These are phyloP conservation scores for Geosmithia putterillii DNA, from an alignment of 2,329 filamentous ascomycete genomes.

Conservation along the genomic window DNA sequence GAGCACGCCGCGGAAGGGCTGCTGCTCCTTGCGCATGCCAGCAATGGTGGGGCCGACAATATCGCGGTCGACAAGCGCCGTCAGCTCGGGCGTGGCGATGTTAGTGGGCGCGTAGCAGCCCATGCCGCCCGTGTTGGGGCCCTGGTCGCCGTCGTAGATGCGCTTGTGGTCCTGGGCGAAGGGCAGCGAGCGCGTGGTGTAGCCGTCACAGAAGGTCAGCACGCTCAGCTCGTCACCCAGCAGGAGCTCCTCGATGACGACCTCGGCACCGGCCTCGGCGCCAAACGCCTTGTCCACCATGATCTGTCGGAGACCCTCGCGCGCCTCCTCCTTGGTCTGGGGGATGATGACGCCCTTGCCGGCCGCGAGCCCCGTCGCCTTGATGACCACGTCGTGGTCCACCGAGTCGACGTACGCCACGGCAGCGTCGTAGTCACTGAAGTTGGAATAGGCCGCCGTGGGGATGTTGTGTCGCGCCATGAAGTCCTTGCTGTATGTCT, in stretches of 20 bases:
- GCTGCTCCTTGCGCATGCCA: constrained; percentile 51
- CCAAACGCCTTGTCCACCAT: constrained; percentile 58
- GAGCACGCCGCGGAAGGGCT: constrained; percentile 52
- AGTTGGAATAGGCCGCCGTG: constrained; percentile 61
- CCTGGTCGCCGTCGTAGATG: constrained; percentile 54
- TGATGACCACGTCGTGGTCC: constrained; percentile 54
- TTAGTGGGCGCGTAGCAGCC: constrained; percentile 61
- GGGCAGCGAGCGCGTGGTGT: constrained; percentile 50
- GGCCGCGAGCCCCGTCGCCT: constrained; percentile 61
- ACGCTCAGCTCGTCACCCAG: constrained; percentile 60
- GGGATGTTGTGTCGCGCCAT: constrained; percentile 64
- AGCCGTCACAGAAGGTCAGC: constrained; percentile 55
- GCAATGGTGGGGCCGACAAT: constrained; percentile 84
- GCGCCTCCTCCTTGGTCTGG: constrained; percentile 42
- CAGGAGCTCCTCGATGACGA: constrained; percentile 60
- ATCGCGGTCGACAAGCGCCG: constrained; percentile 62
- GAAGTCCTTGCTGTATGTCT: constrained; percentile 69
- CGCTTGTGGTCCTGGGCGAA: constrained; percentile 65
- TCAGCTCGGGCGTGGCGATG: constrained; percentile 61
- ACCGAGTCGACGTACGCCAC: constrained; percentile 48
- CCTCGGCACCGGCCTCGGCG: constrained; percentile 53
- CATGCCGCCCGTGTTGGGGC: constrained; percentile 66
- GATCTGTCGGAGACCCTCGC: constrained; percentile 50
- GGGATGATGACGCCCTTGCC: constrained; percentile 48
- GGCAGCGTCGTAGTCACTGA: constrained; percentile 47